A percentile compares a stretch with the other conserved stretches of the same genome.
phyloP scores from a whole-genome alignment of 2,329 filamentous ascomycete genomes.

The Amylocarpus encephaloides region DNA sequence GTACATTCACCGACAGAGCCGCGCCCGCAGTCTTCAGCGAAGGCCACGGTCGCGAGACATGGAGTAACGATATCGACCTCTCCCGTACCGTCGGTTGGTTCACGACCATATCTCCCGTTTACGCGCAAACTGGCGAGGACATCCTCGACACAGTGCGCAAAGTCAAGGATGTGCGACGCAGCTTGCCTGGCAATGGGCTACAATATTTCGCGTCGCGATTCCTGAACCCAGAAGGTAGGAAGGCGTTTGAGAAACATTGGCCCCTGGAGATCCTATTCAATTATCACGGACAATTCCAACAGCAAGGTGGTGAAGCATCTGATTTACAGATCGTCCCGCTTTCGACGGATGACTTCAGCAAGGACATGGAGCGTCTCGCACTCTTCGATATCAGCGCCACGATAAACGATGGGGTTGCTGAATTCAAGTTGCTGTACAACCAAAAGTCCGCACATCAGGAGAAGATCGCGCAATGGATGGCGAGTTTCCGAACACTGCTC shows the following conservation, averaged over 20 bases:
- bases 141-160: constrained; percentile 12
- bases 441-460: constrained; percentile 8
- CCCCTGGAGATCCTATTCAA: no score
- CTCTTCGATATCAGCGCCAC: constrained; percentile 12
- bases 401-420: constrained; percentile 5
- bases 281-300: no score
- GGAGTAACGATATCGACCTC: constrained; percentile 31
- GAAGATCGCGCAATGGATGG: constrained; percentile 6
- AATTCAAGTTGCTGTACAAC: constrained; percentile 11
- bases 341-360: constrained; percentile 1
- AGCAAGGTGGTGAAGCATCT: no score
- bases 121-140: constrained; percentile 1
- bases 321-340: no score
- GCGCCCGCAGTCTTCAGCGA: constrained; percentile 36
- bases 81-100: constrained; percentile 42
- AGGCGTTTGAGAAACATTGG: no score
- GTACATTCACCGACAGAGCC: constrained; percentile 32
- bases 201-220: constrained; percentile 33
- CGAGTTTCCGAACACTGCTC: constrained; percentile 1
- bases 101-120: constrained; percentile 36
- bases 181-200: constrained; percentile 32
- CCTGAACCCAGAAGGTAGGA: not conserved
- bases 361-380: constrained; percentile 31
- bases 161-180: constrained; percentile 34
- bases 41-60: constrained; percentile 38